Evolutionary conservation across 1,284 basidiomycete species (phyloP).

Genomic region (Cutaneotrichosporon cavernicola): DNA sequence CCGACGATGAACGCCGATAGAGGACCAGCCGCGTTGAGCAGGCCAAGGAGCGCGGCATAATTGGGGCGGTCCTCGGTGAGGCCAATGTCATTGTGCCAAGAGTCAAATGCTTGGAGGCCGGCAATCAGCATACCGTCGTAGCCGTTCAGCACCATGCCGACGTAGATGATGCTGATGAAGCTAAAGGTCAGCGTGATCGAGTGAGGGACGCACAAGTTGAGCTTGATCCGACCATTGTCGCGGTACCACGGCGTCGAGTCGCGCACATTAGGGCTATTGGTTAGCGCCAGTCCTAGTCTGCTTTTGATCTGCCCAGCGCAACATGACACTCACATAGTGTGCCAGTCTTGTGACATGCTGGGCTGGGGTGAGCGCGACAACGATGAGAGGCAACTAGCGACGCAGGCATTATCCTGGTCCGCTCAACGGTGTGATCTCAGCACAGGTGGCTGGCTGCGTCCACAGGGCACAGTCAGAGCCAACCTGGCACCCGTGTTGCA

Average conservation of each 20-base stretch:
- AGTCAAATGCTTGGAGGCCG: conserved; percentile 50
- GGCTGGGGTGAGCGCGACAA: conserved; percentile 34
- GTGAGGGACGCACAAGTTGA: conserved; percentile 51
- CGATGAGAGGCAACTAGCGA: conserved; percentile 50
- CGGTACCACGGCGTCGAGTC: conserved; percentile 48
- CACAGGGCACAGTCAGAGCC: not conserved
- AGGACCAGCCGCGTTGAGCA: conserved; percentile 49
- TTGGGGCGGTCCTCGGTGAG: conserved; percentile 31
- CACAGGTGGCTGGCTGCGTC: conserved; percentile 31
- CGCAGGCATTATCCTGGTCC: conserved; percentile 56
- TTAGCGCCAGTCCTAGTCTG: conserved; percentile 5
- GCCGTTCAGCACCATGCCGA: conserved; percentile 54
- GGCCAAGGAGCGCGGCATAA: conserved; percentile 40
- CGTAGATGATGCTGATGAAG: conserved; percentile 53
- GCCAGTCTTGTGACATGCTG: conserved; percentile 43
- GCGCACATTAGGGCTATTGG: conserved; percentile 45
- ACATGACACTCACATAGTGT: conserved; percentile 44
- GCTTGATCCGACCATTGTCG: conserved; percentile 52
- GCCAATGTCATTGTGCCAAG: conserved; percentile 50
- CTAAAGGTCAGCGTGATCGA: conserved; percentile 25
- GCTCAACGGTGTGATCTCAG: conserved; percentile 57
- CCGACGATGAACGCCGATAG: conserved; percentile 51
- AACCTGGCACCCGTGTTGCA: conserved; percentile 52
- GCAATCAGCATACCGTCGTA: conserved; percentile 53
- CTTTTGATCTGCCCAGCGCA: not conserved